These are phyloP conservation scores for Fremontodendron californicum DNA, from an alignment of 345 rosid genomes.

Conservation along the genomic window DNA sequence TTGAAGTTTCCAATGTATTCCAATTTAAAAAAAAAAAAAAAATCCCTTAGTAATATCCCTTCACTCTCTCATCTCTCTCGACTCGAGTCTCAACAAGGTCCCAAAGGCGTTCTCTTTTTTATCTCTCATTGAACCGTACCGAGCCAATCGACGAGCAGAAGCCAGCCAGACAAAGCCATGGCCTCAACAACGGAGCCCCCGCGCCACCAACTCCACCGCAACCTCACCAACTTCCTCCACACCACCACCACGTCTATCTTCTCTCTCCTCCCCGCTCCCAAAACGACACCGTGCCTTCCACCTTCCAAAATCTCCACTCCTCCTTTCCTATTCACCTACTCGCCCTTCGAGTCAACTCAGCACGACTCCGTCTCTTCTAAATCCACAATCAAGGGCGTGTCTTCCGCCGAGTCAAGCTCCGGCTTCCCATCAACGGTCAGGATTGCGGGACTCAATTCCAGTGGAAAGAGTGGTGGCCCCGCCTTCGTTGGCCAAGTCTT, in stretches of 20 bases:
- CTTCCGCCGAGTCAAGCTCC: constrained; percentile 47
- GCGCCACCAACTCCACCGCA: constrained; percentile 30
- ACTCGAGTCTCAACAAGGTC: background rate
- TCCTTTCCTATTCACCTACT: constrained; percentile 45
- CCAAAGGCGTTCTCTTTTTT: background rate
- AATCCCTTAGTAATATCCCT: no score
- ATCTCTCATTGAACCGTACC: background rate
- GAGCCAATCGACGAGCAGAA: background rate
- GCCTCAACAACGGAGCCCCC: constrained; percentile 38
- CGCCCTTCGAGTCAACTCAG: constrained; percentile 34
- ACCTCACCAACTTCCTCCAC: constrained; percentile 42
- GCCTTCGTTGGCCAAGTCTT: constrained; percentile 98
- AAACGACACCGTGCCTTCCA: constrained; percentile 28
- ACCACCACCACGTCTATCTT: constrained; percentile 36
- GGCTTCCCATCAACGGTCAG: constrained; percentile 77
- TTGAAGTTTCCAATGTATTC: no score
- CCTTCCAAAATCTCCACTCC: constrained; percentile 51
- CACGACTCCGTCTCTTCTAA: constrained; percentile 45
- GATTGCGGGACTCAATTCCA: constrained; percentile 61
- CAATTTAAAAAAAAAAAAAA: no score
- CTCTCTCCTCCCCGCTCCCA: constrained; percentile 39
- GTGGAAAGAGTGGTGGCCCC: constrained; percentile 75
- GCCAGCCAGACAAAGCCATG: constrained; percentile 19
- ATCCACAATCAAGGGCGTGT: constrained; percentile 38
- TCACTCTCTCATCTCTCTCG: background rate